Conservation (phyloP, 2,329 filamentous ascomycete species). For the Ophiostoma ips region DNA sequence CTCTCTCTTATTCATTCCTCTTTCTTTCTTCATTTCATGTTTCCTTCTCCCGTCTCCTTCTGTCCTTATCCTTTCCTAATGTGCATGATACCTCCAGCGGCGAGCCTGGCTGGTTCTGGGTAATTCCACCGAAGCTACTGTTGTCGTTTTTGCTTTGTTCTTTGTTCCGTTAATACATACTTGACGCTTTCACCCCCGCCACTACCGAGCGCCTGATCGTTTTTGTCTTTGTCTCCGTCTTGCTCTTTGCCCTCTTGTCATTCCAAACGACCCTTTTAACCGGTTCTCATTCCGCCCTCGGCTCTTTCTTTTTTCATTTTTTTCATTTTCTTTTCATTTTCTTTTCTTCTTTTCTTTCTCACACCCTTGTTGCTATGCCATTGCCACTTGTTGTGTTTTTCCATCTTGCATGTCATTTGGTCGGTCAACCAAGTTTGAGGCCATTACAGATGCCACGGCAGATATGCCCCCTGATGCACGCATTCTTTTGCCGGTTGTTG, state of each 20-base stretch:
- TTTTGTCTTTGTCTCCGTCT: not conserved
- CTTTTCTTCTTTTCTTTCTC: not conserved
- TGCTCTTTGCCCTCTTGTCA: not conserved
- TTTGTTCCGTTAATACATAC: too few species aligned
- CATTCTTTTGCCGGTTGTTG: too few species aligned
- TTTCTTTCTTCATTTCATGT: too few species aligned
- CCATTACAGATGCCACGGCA: not conserved
- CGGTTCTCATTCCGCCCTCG: too few species aligned
- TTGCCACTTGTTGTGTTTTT: not conserved
- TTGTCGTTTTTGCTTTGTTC: not conserved
- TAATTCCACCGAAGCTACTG: conserved; percentile 7
- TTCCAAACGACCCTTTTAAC: too few species aligned
- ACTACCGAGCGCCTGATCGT: not conserved
- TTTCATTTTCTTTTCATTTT: not conserved
- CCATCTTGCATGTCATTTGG: not conserved
- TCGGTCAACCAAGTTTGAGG: too few species aligned
- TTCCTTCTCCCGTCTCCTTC: too few species aligned
- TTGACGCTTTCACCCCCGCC: too few species aligned
- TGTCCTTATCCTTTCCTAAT: conserved; percentile 1
- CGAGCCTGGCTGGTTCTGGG: conserved; percentile 13
- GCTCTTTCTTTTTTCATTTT: not conserved
- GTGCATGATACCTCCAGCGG: conserved; percentile 12
- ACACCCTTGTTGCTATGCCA: not conserved
- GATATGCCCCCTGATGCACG: not conserved
- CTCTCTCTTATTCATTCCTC: not conserved